Base-by-base conservation (phyloP, 768 basidiomycete species). In the Saitozyma sp. region DNA sequence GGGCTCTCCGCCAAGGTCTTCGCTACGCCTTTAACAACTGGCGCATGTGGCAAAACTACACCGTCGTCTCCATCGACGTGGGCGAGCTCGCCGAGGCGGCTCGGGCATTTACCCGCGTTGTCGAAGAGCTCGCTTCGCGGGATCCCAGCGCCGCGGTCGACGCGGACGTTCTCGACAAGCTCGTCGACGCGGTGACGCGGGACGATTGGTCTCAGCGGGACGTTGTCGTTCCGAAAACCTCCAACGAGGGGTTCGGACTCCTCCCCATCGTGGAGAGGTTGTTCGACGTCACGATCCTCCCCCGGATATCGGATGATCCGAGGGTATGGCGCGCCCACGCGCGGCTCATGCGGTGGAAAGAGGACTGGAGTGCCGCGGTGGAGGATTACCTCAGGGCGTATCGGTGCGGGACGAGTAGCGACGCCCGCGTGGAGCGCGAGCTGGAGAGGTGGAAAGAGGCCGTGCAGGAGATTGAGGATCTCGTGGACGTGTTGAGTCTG, bases 1-100 rank as follows among this genome's bases (percentile, higher is more conserved):
- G 88, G 16, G 95, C 96, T 2, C 87, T 99, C 37, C 88, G 89
- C 67, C 90, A 91, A 63, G 94, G 96, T 1, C 84, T 98, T 63
- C 88, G 87, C 69, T 86, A 85, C 78, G 85, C 86, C 54, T 90
- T 92, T 77, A 88, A 91, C 37, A 94, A 92, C 74, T 98, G 95
- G 94, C 86, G 92, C 17, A 94, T 99, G 90, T 99, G 96, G 96
- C 84, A 84, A 64, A 99, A 99, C 82, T 98, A 93, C 82, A 93
- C 91, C 88, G 83, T 96, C 73, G 88, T 98, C 37, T 85, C 91
- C 4, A 83, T 96, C 79, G 92, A 97, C 68, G 89, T 97, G 17
- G 95, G 94, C 8, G 93, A 98, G 75, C 84, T 97, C 54, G 83
- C 86, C 0, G 95, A 99, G 75, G 88, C 92, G 0, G 88, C 86